Evolutionary conservation across 2,329 filamentous ascomycete species (phyloP).

Genomic region (Tolypocladium cylindrosporum): DNA sequence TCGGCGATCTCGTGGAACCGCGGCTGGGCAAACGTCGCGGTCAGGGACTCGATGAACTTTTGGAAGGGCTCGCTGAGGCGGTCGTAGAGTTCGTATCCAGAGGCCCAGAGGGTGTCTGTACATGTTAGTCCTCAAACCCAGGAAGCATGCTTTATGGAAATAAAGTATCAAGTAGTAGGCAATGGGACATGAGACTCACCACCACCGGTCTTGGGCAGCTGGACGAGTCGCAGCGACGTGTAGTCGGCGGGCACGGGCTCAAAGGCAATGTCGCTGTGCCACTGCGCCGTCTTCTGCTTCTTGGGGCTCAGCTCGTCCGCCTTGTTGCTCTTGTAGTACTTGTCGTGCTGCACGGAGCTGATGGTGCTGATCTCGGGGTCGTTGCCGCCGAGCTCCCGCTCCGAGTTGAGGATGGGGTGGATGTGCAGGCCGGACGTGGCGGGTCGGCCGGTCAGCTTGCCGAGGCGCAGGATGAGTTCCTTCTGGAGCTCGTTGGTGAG

Average conservation of each 20-base stretch:
- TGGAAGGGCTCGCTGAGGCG: conserved; percentile 46
- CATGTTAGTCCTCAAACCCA: background rate
- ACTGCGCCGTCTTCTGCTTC: conserved; percentile 37
- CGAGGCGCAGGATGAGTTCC: conserved; percentile 50
- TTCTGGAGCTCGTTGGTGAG: conserved; percentile 56
- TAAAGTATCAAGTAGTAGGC: no score
- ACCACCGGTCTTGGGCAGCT: conserved; percentile 44
- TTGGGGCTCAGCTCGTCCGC: conserved; percentile 15
- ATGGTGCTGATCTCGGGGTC: conserved; percentile 57
- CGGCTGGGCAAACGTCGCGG: conserved; percentile 42
- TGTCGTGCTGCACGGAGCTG: conserved; percentile 43
- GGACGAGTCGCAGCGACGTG: conserved; percentile 41
- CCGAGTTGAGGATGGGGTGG: conserved; percentile 46
- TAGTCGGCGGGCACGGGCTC: conserved; percentile 57
- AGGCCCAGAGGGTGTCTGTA: conserved; percentile 54
- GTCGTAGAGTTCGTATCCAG: conserved; percentile 58
- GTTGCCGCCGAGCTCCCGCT: conserved; percentile 38
- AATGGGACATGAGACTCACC: conserved; percentile 21
- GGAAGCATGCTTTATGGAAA: no score
- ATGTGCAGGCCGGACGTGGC: conserved; percentile 46
- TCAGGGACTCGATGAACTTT: conserved; percentile 47
- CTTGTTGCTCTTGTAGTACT: conserved; percentile 26
- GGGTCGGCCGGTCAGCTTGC: conserved; percentile 48
- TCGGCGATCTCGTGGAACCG: conserved; percentile 38
- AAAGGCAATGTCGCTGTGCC: conserved; percentile 58